Conservation (phyloP, 176 grass and related monocot genomes). For the Ensete glaucum region DNA sequence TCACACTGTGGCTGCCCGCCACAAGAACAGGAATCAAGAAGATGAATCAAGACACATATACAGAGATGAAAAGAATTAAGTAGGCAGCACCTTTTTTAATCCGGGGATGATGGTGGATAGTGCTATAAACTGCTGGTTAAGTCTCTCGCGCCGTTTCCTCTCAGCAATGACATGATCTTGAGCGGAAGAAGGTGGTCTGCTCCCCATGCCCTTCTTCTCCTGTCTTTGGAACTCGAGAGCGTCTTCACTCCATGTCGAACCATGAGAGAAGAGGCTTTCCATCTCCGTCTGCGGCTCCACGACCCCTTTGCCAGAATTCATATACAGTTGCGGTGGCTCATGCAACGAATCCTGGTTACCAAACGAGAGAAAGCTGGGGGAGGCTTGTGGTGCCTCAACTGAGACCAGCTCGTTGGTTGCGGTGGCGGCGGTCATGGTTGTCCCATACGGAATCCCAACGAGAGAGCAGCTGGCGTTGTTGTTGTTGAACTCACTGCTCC, state of each 20-base stretch:
- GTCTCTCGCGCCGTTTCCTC: slow-evolving; percentile 77
- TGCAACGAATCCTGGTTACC: slow-evolving; percentile 22
- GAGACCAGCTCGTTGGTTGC: neutral
- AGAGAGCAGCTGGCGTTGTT: neutral
- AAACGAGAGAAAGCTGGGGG: slow-evolving; percentile 78
- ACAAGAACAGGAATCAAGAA: too few species aligned
- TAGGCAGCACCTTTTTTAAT: slow-evolving; percentile 59
- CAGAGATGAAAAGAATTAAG: neutral
- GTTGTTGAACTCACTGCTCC: neutral
- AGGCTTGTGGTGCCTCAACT: slow-evolving; percentile 21
- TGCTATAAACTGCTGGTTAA: slow-evolving; percentile 93
- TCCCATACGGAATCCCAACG: neutral
- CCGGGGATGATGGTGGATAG: slow-evolving; percentile 84
- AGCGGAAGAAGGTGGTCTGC: slow-evolving; percentile 16
- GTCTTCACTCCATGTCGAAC: slow-evolving; percentile 44
- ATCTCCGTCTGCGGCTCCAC: slow-evolving; percentile 52
- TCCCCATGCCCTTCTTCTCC: neutral
- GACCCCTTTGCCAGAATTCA: neutral
- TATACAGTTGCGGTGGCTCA: neutral
- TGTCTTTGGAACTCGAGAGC: slow-evolving; percentile 23
- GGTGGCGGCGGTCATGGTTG: neutral
- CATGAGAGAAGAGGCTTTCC: slow-evolving; percentile 16
- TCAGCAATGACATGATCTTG: slow-evolving; percentile 91
- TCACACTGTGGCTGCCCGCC: too few species aligned
- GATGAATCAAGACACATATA: neutral